Evolutionary conservation across 768 basidiomycete species (phyloP), one percentile per base, ranked within the genome.

Genomic region (Suillus sp.): DNA sequence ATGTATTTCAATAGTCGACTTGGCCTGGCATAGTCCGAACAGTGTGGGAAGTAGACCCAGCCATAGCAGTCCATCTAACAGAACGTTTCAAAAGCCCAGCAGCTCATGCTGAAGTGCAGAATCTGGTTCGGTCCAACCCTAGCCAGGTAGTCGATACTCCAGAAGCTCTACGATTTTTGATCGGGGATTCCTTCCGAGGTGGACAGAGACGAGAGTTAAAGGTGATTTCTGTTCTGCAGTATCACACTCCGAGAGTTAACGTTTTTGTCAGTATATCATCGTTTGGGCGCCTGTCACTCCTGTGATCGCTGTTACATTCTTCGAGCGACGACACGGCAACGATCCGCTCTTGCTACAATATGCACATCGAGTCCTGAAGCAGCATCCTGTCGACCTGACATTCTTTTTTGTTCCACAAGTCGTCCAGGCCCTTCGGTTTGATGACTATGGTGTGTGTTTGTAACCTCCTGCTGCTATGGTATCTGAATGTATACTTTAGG

Each of bases 361-460:
- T 72, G 96, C 96, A 0, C 94, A 99, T 77, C 85, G 96, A 48
- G 95, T 96, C 1, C 78, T 99, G 48, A 95, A 95, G 72, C 92
- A 96, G 73, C 95, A 99, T 72, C 92, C 95, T 0, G 93, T 99
- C 11, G 90, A 93, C 16, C 72, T 98, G 59, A 96, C 96, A 0
- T 99, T 99, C 83, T 99, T 99, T 81, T 99, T 96, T 72, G 95
- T 99, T 37, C 97, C 97, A 1, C 97, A 99, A 82, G 89, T 99
- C 22, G 97, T 99, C 2, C 97, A 99, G 72, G 95, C 95, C 4
- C 81, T 99, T 18, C 91, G 97, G 11, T 86, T 91, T 59, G 97
- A 99, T 70, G 86, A 89, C 14, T 81, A 93, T 6, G 95, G 96
- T 95, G 71, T 61, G 84, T 66, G 18, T 40, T 11, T 60, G 34